These are phyloP conservation scores for Sequoia sempervirens DNA, from an alignment of 75 land plant genomes.

Conservation along the genomic window DNA sequence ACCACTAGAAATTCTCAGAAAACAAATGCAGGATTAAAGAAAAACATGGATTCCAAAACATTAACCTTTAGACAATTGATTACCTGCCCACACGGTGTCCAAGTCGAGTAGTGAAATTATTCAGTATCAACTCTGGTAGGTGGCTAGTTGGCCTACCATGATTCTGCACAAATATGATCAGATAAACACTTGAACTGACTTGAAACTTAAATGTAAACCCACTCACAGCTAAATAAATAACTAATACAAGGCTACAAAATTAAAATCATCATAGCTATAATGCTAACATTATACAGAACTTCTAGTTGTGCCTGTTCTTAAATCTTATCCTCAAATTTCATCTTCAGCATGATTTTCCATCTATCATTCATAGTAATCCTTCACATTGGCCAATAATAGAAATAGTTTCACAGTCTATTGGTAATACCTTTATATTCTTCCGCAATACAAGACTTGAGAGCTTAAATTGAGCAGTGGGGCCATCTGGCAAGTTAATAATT, in stretches of 20 bases:
- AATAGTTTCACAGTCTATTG: not conserved
- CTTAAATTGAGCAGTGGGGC: slow-evolving; percentile 97
- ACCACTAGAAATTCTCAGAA: not conserved
- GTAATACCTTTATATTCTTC: slow-evolving; percentile 78
- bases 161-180: slow-evolving; percentile 30
- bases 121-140: slow-evolving; percentile 78
- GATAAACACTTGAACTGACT: not conserved
- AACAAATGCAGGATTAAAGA: not conserved
- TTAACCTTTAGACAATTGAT: not conserved
- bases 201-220: not conserved
- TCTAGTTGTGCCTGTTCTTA: not conserved
- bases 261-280: not conserved
- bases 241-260: not conserved
- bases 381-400: not conserved
- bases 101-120: slow-evolving; percentile 83
- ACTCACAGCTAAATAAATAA: not conserved
- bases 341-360: not conserved
- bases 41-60: not conserved
- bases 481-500: slow-evolving; percentile 69
- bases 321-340: not conserved
- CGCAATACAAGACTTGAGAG: slow-evolving; percentile 78
- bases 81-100: slow-evolving; percentile 90
- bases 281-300: not conserved
- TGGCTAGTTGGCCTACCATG: slow-evolving; percentile 93
- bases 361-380: not conserved